Conservation (phyloP, 2,329 filamentous ascomycete genomes). For the Cryphonectria japonica region DNA sequence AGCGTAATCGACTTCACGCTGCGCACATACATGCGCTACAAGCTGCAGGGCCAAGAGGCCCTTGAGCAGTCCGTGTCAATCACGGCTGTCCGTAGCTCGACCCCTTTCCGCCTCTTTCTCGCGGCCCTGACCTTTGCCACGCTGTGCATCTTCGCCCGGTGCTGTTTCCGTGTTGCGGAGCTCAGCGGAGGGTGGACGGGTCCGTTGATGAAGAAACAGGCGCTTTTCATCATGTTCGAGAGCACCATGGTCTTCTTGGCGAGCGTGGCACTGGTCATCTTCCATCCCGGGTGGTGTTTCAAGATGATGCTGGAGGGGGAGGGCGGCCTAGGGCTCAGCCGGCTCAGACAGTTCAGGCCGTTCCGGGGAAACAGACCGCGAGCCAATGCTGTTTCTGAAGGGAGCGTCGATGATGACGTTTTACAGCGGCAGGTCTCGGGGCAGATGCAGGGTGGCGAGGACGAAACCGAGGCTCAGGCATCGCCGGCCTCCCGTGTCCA, state of each 20-base stretch:
- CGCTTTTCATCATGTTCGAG: slow-evolving; percentile 62
- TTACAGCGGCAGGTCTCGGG: not conserved
- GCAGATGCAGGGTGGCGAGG: not conserved
- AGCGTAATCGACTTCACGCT: slow-evolving; percentile 55
- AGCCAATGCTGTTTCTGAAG: not conserved
- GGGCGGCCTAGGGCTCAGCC: slow-evolving; percentile 16
- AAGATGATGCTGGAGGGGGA: slow-evolving; percentile 28
- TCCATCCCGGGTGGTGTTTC: slow-evolving; percentile 45
- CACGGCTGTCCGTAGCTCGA: slow-evolving; percentile 44
- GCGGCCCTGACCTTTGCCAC: slow-evolving; percentile 60
- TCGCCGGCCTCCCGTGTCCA: not conserved
- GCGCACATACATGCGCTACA: slow-evolving; percentile 43
- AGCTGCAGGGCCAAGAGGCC: slow-evolving; percentile 39
- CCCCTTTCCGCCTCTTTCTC: slow-evolving; percentile 58
- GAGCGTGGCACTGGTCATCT: slow-evolving; percentile 48
- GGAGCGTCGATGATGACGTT: not conserved
- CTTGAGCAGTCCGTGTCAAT: slow-evolving; percentile 45
- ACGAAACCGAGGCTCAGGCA: not conserved
- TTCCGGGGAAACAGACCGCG: not conserved
- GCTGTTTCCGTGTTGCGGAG: slow-evolving; percentile 69
- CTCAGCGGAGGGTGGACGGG: slow-evolving; percentile 66
- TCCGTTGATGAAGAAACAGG: slow-evolving; percentile 57
- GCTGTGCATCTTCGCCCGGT: slow-evolving; percentile 66
- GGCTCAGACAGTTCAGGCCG: not conserved
- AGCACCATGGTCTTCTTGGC: slow-evolving; percentile 56